Percentiles rank a stretch among this genome's conserved stretches.
phyloP scores from a whole-genome alignment of 176 grass and related monocot genomes.

The Musa itinerans region DNA sequence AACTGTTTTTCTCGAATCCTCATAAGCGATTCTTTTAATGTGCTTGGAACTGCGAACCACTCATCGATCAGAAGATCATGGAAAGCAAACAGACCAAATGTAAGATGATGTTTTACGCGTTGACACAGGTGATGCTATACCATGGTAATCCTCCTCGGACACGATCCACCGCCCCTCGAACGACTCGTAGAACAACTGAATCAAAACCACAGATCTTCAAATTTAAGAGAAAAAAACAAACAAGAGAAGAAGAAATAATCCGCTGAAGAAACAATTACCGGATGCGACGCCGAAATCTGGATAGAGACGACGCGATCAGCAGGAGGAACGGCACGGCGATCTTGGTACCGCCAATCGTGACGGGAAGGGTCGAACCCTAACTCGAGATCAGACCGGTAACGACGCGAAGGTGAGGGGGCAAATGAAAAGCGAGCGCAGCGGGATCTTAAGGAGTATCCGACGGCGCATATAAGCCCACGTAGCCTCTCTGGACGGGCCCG shows the following conservation, averaged over 20 bases:
- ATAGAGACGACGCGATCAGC: constrained; percentile 42
- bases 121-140: constrained; percentile 22
- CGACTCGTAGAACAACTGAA: constrained; percentile 76
- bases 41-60: too few relatives aligned
- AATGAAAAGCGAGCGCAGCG: neutral
- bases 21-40: too few relatives aligned
- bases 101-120: neutral
- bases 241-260: neutral
- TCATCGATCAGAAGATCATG: too few relatives aligned
- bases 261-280: constrained; percentile 24
- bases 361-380: neutral
- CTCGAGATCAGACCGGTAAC: neutral
- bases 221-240: neutral
- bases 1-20: neutral
- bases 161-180: constrained; percentile 72
- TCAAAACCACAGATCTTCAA: constrained; percentile 3
- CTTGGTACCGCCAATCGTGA: constrained; percentile 3
- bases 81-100: neutral
- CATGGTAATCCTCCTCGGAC: constrained; percentile 59
- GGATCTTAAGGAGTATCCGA: neutral
- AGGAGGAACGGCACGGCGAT: constrained; percentile 32
- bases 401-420: neutral
- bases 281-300: constrained; percentile 76
- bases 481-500: too few relatives aligned
- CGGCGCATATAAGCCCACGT: neutral